Evolutionary conservation across 805 yeast species (phyloP).

Genomic region (Maudiozyma bulderi): DNA sequence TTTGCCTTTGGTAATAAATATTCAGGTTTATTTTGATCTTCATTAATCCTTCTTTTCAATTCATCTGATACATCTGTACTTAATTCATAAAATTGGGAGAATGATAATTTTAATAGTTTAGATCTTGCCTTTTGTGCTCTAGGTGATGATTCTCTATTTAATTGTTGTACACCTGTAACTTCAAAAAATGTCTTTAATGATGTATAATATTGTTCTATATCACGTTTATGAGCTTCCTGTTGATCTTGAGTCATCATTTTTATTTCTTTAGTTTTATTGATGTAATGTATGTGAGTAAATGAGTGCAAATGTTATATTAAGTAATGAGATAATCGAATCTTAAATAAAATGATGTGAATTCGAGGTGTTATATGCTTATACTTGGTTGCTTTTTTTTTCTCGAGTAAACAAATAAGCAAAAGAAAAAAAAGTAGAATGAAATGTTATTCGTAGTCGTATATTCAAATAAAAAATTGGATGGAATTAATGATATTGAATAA

Average conservation of each 20-base stretch:
- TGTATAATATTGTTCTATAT: conserved; percentile 19
- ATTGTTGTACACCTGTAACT: conserved; percentile 20
- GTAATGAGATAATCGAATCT: background rate
- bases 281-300: background rate
- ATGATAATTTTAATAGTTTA: conserved; percentile 69
- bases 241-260: background rate
- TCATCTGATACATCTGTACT: conserved; percentile 95
- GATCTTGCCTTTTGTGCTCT: conserved; percentile 78
- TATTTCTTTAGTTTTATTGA: background rate
- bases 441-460: no score
- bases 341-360: no score
- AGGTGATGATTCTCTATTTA: conserved; percentile 28
- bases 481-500: no score
- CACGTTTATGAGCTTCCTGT: conserved; percentile 8
- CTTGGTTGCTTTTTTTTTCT: no score
- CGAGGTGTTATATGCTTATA: no score
- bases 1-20: conserved; percentile 57
- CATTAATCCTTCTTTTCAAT: conserved; percentile 64
- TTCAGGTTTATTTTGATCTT: conserved; percentile 48
- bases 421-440: no score
- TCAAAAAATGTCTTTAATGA: conserved; percentile 22
- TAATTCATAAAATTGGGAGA: conserved; percentile 77
- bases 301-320: background rate
- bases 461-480: no score
- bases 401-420: no score